Evolutionary conservation across 2,329 filamentous ascomycete genomes (phyloP).

Genomic region (Tolypocladium cylindrosporum): DNA sequence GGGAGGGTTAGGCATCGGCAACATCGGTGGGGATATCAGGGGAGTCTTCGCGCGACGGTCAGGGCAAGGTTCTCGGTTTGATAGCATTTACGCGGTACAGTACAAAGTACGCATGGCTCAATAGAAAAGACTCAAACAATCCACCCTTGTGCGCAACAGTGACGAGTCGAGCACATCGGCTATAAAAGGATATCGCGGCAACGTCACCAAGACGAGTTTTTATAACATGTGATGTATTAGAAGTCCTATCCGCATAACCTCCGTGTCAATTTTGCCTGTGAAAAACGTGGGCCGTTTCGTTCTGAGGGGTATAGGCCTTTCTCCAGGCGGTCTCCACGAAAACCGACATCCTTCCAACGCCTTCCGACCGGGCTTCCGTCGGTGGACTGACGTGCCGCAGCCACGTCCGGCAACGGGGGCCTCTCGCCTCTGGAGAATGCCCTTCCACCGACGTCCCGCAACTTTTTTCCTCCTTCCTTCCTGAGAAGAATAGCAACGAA

Average conservation of each 20-base stretch:
- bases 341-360: conserved; percentile 29
- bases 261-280: conserved; percentile 21
- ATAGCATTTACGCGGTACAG: neutral
- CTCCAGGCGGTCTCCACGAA: conserved; percentile 26
- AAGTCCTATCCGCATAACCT: conserved; percentile 23
- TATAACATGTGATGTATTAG: conserved; percentile 16
- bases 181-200: too few species aligned
- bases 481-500: conserved; percentile 27
- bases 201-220: neutral
- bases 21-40: neutral
- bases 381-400: neutral
- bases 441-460: conserved; percentile 18
- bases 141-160: neutral
- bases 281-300: conserved; percentile 21
- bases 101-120: neutral
- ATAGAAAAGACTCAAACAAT: neutral
- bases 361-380: conserved; percentile 21
- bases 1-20: neutral
- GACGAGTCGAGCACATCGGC: neutral
- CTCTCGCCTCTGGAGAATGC: conserved; percentile 3
- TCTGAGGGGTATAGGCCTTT: conserved; percentile 29
- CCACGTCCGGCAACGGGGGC: conserved; percentile 2
- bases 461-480: conserved; percentile 25
- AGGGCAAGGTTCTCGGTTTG: neutral
- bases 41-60: neutral